These are phyloP conservation scores for Solanum rostratum DNA, from an alignment of 257 asterid genomes.

Conservation along the genomic window DNA sequence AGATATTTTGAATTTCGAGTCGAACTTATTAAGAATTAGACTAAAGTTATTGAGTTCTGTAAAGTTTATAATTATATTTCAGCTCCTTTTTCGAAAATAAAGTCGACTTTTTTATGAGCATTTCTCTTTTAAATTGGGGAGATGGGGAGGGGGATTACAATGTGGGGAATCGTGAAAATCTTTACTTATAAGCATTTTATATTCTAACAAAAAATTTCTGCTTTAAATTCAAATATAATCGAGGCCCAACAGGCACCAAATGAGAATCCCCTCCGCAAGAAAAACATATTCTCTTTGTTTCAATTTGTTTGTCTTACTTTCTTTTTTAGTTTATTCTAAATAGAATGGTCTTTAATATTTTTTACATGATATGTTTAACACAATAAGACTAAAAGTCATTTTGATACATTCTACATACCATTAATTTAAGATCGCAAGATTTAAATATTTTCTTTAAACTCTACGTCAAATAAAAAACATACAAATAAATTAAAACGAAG, in stretches of 20 bases:
- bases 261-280: background rate
- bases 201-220: background rate
- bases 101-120: background rate
- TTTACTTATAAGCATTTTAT: too few relatives aligned
- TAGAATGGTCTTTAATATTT: background rate
- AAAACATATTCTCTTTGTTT: too few relatives aligned
- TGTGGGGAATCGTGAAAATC: too few relatives aligned
- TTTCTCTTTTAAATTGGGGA: too few relatives aligned
- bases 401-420: accelerated
- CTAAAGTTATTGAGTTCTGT: background rate
- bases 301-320: too few relatives aligned
- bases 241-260: background rate
- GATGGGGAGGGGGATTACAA: too few relatives aligned
- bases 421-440: background rate
- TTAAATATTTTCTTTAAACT: background rate
- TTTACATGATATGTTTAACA: background rate
- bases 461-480: background rate
- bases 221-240: background rate
- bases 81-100: background rate
- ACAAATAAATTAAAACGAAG: background rate
- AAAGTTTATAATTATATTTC: background rate
- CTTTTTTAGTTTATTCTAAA: background rate
- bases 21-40: too few relatives aligned
- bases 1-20: background rate
- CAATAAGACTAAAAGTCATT: background rate